Evolutionary conservation across 257 asterid genomes (phyloP).

Genomic region (Penstemon barbatus): DNA sequence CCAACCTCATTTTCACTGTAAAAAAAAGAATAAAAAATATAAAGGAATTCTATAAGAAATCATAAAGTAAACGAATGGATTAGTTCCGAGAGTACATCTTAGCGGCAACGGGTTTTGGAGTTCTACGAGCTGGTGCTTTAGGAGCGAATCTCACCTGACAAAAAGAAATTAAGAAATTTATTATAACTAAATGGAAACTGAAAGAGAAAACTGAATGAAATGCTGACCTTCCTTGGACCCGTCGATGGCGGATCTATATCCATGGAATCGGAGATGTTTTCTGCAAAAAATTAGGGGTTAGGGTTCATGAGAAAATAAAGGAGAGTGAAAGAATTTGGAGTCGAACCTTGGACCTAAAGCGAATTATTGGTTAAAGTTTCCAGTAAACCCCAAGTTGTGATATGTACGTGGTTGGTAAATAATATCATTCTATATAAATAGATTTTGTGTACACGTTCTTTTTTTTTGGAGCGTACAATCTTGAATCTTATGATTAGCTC

Average conservation of each 20-base stretch:
- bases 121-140: constrained; percentile 48
- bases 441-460: no score
- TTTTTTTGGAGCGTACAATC: no score
- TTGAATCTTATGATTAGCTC: no score
- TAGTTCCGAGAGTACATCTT: constrained; percentile 28
- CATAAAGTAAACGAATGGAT: not conserved
- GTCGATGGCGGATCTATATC: constrained; percentile 49
- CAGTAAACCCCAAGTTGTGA: no score
- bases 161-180: not conserved
- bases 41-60: not conserved
- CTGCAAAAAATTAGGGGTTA: constrained; percentile 22
- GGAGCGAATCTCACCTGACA: constrained; percentile 58
- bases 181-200: not conserved
- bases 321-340: not conserved
- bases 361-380: not conserved
- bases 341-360: constrained; percentile 36
- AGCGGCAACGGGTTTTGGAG: constrained; percentile 7
- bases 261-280: constrained; percentile 35
- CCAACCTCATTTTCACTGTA: constrained; percentile 38
- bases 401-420: no score
- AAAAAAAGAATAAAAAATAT: constrained; percentile 1
- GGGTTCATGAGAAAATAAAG: not conserved
- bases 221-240: constrained; percentile 54
- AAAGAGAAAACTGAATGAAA: not conserved
- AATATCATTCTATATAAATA: no score